Evolutionary conservation across 2,329 filamentous ascomycete genomes (phyloP), one percentile per base, ranked within the genome.

Genomic region (Torrubiellomyces zombiae): DNA sequence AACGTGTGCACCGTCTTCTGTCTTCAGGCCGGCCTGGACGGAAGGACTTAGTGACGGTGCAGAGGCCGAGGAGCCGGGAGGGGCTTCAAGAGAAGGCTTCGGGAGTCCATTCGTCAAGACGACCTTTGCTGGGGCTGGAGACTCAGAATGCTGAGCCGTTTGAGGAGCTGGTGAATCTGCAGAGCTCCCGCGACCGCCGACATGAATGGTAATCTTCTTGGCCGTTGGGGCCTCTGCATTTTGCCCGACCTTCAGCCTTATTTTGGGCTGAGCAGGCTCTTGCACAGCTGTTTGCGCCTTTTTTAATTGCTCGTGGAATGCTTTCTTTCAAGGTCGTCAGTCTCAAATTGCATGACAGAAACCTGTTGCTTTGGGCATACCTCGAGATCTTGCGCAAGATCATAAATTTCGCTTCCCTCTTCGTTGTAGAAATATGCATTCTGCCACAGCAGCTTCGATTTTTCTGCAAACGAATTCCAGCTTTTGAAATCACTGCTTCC

Each of bases 371-470:
- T 12, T 4, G 18, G 6, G 14, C 39, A 24, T 55, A 81, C 80
- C 67, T 91, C 75, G 6, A 94, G 66, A 31, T 89, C 73, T 24
- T 73, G 67, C 1, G 82, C 81, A 32, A 89, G 58, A 13, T 67
- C 60, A 34, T 74, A 81, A 25, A 93, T 85, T 10, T 82, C 76
- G 41, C 85, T 93, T 4, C 76, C 79, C 43, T 93, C 83, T 47
- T 93, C 81, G 37, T 94, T 94, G 57, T 86, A 94, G 30, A 75
- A 75, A 40, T 73, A 77, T 0, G 83, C 82, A 48, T 94, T 94
- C 24, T 64, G 66, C 85, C 85, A 94, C 21, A 94, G 72, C 26
- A 80, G 63, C 39, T 73, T 78, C 9, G 80, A 63, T 40, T 79
- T 78, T 27, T 83, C 73, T 45, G 82, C 81, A 36, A 93, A 81